Evolutionary conservation across 1,284 basidiomycete species (phyloP), one percentile per base, ranked within the genome.

Genomic region (Cutaneotrichosporon sp.): DNA sequence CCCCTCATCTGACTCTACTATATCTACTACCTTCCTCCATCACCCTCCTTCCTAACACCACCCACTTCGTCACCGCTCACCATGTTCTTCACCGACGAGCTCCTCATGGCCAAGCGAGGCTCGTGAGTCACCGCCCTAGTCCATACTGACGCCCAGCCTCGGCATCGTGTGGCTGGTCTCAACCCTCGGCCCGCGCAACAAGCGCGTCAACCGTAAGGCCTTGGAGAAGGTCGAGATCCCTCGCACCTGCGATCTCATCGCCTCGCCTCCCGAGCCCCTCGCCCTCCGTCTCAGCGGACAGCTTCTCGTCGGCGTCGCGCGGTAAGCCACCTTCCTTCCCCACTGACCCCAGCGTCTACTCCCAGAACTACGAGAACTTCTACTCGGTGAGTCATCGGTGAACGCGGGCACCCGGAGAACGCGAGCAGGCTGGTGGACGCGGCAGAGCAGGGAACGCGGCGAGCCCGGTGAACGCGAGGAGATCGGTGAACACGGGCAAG

Each of bases 251-350:
- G 85, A 83, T 47, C 83, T 92, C 50, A 92, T 95, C 59, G 84
- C 86, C 34, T 83, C 89, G 67, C 92, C 91, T 8, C 79, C 83
- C 20, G 92, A 94, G 69, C 91, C 92, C 42, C 83, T 95, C 46
- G 91, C 91, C 1, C 80, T 95, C 58, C 83, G 91, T 51, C 81
- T 94, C 59, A 92, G 91, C 13, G 91, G 90, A 62, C 91, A 91
- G 72, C 79, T 95, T 36, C 87, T 95, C 82, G 87, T 93, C 59
- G 92, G 91, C 7, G 91, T 89, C 22, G 89, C 88, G 24, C 86
- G 92, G 91, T 92, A 74, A 65, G 84, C 45, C 22, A 20, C 38
- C n/a, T 34, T n/a, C 34, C 25, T n/a, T 27, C 9, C 27, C 18
- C 52, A 18, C 31, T 5, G 27, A 34, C 2, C 24, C 60, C 54